Evolutionary conservation across 257 asterid species (phyloP).

Genomic region (Parsonsia alboflavescens): DNA sequence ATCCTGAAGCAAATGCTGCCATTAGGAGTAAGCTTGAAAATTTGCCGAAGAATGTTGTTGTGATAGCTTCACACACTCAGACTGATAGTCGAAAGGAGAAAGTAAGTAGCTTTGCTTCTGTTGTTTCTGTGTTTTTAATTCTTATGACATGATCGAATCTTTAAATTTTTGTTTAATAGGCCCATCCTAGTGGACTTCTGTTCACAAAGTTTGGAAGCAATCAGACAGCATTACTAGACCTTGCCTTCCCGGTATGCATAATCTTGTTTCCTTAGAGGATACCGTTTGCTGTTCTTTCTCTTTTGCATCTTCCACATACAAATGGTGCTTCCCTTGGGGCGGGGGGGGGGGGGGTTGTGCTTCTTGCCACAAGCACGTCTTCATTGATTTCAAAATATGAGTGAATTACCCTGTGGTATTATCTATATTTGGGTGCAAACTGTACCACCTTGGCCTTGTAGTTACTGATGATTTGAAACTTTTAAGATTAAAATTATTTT

Average conservation of each 20-base stretch:
- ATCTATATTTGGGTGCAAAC: not conserved
- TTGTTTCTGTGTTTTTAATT: not conserved
- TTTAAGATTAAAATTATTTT: not conserved
- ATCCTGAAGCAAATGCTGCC: constrained; percentile 56
- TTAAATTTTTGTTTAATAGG: constrained; percentile 37
- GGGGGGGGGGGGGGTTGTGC: too few relatives aligned
- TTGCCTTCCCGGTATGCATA: constrained; percentile 75
- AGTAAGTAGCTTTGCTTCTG: constrained; percentile 35
- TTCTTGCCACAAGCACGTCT: not conserved
- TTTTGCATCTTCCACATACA: not conserved
- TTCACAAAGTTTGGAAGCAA: constrained; percentile 83
- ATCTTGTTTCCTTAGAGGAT: not conserved
- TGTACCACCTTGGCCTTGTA: not conserved
- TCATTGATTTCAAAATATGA: not conserved
- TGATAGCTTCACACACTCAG: constrained; percentile 76
- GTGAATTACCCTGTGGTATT: not conserved
- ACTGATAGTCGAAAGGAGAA: constrained; percentile 75
- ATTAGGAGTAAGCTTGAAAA: constrained; percentile 73
- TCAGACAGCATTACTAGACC: constrained; percentile 82
- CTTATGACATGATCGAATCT: not conserved
- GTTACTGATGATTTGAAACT: not conserved
- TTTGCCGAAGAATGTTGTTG: constrained; percentile 77
- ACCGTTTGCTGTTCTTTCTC: not conserved
- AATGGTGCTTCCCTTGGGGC: too few relatives aligned
- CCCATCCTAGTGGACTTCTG: constrained; percentile 79